Evolutionary conservation across 208 protist species (phyloP).

Genomic region (Leishmania guyanensis): DNA sequence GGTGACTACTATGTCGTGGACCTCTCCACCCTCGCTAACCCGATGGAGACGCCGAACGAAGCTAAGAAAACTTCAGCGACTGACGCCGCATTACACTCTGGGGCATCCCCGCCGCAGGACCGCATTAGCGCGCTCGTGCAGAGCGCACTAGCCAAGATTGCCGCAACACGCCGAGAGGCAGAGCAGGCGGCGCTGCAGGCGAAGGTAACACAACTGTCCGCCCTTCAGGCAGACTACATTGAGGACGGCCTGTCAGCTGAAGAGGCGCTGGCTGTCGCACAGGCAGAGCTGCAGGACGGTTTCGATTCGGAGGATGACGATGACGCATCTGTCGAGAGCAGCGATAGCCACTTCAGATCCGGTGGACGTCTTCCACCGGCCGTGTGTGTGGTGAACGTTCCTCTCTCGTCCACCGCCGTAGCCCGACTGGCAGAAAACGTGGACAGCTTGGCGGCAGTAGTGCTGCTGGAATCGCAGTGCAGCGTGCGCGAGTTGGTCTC

Average conservation of each 20-base stretch:
- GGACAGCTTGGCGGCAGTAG: slow-evolving; percentile 10
- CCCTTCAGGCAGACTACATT: slow-evolving; percentile 53
- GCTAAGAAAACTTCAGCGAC: slow-evolving; percentile 1
- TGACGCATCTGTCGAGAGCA: slow-evolving; percentile 24
- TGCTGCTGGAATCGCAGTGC: slow-evolving; percentile 31
- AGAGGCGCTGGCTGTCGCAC: slow-evolving; percentile 49
- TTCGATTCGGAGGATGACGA: slow-evolving; percentile 36
- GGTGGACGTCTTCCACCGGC: slow-evolving; percentile 38
- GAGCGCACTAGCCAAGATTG: slow-evolving; percentile 59
- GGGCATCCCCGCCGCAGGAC: neutral
- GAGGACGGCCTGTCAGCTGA: slow-evolving; percentile 72
- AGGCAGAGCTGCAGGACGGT: slow-evolving; percentile 40
- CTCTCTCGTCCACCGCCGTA: slow-evolving; percentile 6
- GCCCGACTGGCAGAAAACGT: slow-evolving; percentile 15
- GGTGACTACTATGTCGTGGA: slow-evolving; percentile 30
- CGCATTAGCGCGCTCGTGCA: slow-evolving; percentile 11
- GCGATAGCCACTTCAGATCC: neutral
- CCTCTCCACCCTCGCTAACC: slow-evolving; percentile 1
- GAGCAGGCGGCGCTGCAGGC: slow-evolving; percentile 35
- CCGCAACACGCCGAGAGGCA: slow-evolving; percentile 40
- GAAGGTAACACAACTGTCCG: slow-evolving; percentile 28
- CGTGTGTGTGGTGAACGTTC: slow-evolving; percentile 23
- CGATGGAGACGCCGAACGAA: slow-evolving; percentile 8
- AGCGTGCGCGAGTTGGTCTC: slow-evolving; percentile 22
- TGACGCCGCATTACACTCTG: neutral